A percentile compares a stretch with the other conserved stretches of the same genome.
phyloP scores from a whole-genome alignment of 768 basidiomycete species.

The Pleurotus tuber-regium region DNA sequence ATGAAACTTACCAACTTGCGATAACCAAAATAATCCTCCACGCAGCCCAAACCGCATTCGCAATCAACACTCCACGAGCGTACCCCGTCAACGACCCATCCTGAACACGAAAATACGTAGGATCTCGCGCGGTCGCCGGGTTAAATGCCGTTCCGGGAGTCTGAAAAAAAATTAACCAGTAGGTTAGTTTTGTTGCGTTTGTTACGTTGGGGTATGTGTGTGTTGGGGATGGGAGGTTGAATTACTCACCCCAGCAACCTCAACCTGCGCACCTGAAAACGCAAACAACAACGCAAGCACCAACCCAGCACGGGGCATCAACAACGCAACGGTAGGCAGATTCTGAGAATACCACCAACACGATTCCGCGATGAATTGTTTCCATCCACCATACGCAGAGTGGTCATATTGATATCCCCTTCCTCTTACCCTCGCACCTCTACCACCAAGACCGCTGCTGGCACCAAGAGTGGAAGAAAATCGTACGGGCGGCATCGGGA shows the following conservation, averaged over 20 bases:
- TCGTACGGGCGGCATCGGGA: too few species aligned
- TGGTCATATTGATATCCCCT: too few species aligned
- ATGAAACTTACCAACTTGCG: constrained; percentile 57
- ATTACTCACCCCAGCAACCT: too few species aligned
- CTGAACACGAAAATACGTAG: constrained; percentile 65
- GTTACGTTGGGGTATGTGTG: too few species aligned
- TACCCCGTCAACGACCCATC: constrained; percentile 73
- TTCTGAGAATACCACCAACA: constrained; percentile 86
- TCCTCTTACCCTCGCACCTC: too few species aligned
- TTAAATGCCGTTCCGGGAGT: not conserved
- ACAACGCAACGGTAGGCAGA: constrained; percentile 73
- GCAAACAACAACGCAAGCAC: constrained; percentile 68
- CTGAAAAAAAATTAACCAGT: not conserved
- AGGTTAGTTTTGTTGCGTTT: too few species aligned
- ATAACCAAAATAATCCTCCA: constrained; percentile 73
- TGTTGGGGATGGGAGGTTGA: too few species aligned
- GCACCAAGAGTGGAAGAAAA: not conserved
- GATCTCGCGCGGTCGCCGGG: constrained; percentile 44
- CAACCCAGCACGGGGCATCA: constrained; percentile 81
- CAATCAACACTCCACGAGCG: constrained; percentile 73
- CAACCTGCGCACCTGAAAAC: constrained; percentile 37
- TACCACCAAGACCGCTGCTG: too few species aligned
- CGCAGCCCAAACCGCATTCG: constrained; percentile 79
- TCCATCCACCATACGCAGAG: constrained; percentile 35
- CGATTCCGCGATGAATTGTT: constrained; percentile 63